Evolutionary conservation across 176 grass and related monocot genomes (phyloP), one percentile per base, ranked within the genome.

Genomic region (Oryza australiensis): DNA sequence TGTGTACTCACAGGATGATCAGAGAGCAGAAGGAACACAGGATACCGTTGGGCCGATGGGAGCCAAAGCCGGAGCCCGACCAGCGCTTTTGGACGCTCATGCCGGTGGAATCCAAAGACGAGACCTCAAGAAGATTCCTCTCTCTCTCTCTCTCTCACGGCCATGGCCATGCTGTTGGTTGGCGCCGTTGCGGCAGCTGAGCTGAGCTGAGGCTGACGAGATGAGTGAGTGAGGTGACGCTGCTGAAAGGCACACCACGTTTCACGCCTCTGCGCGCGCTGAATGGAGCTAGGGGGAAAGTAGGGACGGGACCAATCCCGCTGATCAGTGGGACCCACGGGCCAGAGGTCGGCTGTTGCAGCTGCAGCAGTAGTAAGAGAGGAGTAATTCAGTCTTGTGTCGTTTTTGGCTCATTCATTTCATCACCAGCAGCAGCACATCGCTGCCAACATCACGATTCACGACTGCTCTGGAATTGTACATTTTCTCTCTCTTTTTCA

Each of bases 21-120:
- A 51, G 7, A 20, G 68, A 73, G 70, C 20, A 51, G 14, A 13
- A 28, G 12, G 15, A 72, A 12, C 57, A 73, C 70, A 14, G 70
- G 70, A 24, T 73, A n/a, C 65, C 66, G 14, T 70, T 68, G 27
- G 28, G 34, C 49, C 15, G 18, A 60, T 60, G 22, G 55, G 55
- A n/a, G 80, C 15, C 55, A 73, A 73, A 20, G n/a, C 4, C 28
- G 62, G 41, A 14, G n/a, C n/a, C n/a, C n/a, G n/a, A n/a, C n/a
- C 22, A 26, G 15, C 43, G 8, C 32, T 35, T 74, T 81, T 86
- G 84, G 84, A 86, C 34, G 12, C 35, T 75, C 48, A 6, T 86
- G 77, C 34, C 62, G 41, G 43, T 13, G 80, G 86, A 87, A 88
- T 88, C 80, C 73, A 40, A 55, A 71, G 73, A 30, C 59, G 32